Evolutionary conservation across 345 rosid genomes (phyloP).

Genomic region (Eucalyptus erythrocorys): DNA sequence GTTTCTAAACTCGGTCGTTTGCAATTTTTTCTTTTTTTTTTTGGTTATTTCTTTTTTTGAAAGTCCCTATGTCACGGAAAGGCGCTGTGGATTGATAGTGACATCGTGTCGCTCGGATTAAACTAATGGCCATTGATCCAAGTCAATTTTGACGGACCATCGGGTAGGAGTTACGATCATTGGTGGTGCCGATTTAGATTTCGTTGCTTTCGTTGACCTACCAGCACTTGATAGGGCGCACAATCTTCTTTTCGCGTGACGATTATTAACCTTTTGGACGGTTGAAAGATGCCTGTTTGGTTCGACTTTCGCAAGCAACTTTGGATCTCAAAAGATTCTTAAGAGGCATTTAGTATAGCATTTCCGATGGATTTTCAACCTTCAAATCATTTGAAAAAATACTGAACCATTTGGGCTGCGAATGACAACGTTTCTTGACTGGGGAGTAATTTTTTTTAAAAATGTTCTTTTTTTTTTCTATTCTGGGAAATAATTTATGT

Average conservation of each 20-base stretch:
- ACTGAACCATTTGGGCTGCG: fast-evolving
- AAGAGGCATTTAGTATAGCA: fast-evolving
- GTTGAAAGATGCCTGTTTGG: not conserved
- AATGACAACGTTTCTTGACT: too few relatives aligned
- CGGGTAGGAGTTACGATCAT: not conserved
- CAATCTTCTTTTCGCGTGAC: too few relatives aligned
- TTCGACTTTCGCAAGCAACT: not conserved
- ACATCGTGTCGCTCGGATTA: too few relatives aligned
- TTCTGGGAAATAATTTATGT: too few relatives aligned
- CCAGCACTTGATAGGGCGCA: too few relatives aligned
- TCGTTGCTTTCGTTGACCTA: not conserved
- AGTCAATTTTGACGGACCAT: not conserved
- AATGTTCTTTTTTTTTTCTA: too few relatives aligned
- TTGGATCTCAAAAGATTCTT: not conserved
- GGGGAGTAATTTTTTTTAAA: too few relatives aligned
- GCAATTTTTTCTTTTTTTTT: too few relatives aligned
- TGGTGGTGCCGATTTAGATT: not conserved
- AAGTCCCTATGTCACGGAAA: too few relatives aligned
- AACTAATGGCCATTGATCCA: not conserved
- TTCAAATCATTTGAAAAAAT: too few relatives aligned
- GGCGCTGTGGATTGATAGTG: too few relatives aligned
- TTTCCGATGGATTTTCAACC: fast-evolving
- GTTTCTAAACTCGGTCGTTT: not conserved
- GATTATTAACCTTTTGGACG: not conserved
- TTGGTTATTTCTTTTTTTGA: too few relatives aligned